Evolutionary conservation across 2,329 filamentous ascomycete genomes (phyloP), one percentile per base, ranked within the genome.

Genomic region (Verticillium zaregamsianum): DNA sequence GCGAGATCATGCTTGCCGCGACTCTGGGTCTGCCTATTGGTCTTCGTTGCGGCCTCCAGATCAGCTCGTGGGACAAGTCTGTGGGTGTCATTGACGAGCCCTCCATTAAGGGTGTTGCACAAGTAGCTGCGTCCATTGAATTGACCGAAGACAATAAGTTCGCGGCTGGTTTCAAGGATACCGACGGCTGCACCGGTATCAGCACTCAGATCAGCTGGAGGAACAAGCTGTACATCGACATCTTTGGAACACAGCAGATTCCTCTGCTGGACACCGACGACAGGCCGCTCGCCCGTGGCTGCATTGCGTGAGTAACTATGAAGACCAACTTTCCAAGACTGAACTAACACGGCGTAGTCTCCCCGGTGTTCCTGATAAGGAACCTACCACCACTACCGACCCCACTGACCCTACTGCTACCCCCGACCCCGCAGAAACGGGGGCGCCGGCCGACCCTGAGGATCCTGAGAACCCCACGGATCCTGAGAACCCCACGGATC

Each of bases 21-120:
- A 59, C 63, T 32, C 66, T 73, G 3, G 71, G 67, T 14, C 64
- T 74, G 20, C 72, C 73, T 7, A 58, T 74, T 17, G 67, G 66
- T 23, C 45, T 74, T 45, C 66, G 70, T 35, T 67, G 64, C 54
- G 68, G 67, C 32, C 33, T 71, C 33, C 62, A 68, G 52, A 65
- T 73, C 23, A 59, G 59, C 15, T 57, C 55, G 3, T 70, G 65
- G 57, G 63, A 69, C 5, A 65, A 63, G 35, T 62, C 63, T 5
- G 62, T 69, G 8, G 69, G 68, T 1, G 37, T 72, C 3, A 57
- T 69, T 20, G 68, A 70, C 45, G 69, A 72, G 64, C 71, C 72
- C 3, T 70, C 68, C 15, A 66, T 73, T 65, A 71, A 65, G 55
- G 67, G 61, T 8, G 55, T 57, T 1, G 70, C 68, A 1, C 64